Conservation (phyloP, 257 asterid genomes). For the Osmanthus fragrans region DNA sequence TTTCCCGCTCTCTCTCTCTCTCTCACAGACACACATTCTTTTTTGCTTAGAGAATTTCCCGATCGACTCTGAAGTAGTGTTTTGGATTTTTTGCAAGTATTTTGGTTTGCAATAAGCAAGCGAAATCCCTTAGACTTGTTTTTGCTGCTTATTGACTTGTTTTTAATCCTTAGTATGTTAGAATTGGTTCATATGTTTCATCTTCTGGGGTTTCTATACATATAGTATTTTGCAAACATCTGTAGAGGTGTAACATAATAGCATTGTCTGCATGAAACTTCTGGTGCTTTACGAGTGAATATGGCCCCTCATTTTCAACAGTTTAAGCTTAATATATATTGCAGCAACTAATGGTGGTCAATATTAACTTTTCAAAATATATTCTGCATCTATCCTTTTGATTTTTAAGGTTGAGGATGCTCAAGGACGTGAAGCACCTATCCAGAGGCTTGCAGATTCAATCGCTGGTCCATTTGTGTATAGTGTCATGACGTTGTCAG, state of each 20-base stretch:
- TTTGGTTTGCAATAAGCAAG: background rate
- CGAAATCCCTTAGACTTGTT: background rate
- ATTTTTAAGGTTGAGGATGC: conserved; percentile 88
- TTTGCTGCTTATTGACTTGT: background rate
- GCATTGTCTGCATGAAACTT: background rate
- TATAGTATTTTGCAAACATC: background rate
- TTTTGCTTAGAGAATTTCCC: conserved; percentile 1
- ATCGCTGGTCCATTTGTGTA: conserved; percentile 98
- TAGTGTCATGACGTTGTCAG: conserved; percentile 87
- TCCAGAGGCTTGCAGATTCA: conserved; percentile 97
- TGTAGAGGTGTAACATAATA: background rate
- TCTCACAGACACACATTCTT: background rate
- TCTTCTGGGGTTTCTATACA: background rate
- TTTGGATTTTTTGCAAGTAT: background rate
- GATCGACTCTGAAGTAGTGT: background rate
- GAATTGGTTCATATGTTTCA: background rate
- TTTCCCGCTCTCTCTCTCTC: conserved; percentile 8
- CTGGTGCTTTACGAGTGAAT: background rate
- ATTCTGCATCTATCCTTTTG: conserved; percentile 10
- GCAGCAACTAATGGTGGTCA: conserved; percentile 8
- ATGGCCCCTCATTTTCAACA: conserved; percentile 9
- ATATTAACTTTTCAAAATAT: conserved; percentile 6
- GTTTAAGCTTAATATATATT: background rate
- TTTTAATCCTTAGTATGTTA: background rate
- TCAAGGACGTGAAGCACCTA: conserved; percentile 99